A percentile compares a stretch with the other conserved stretches of the same genome.
Evolutionary conservation across 2,329 filamentous ascomycete genomes (phyloP).

Genomic region (Trichoderma atrobrunneum): DNA sequence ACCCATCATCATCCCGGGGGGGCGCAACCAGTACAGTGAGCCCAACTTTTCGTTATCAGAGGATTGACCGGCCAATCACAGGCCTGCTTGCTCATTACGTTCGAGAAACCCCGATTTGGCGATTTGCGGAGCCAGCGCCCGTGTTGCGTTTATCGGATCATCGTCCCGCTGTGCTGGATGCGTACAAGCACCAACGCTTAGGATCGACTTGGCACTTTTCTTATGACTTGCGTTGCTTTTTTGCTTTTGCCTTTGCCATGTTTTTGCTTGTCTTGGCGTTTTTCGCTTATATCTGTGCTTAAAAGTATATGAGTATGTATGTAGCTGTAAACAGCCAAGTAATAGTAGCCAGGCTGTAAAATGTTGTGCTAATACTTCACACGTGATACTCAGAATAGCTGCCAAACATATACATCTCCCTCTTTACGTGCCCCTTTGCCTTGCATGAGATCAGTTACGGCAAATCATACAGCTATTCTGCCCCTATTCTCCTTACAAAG

Average conservation of each 20-base stretch:
- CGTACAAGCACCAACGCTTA: background rate
- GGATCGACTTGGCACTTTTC: background rate
- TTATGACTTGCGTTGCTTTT: background rate
- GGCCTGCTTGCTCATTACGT: constrained; percentile 20
- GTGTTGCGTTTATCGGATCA: background rate
- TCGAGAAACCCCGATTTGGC: constrained; percentile 18
- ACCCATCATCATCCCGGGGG: background rate
- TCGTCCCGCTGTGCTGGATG: constrained; percentile 1
- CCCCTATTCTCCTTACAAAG: background rate
- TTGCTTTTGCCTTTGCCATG: background rate
- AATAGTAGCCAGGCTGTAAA: background rate
- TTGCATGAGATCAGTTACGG: background rate
- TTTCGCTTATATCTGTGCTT: background rate
- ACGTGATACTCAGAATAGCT: background rate
- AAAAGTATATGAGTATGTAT: background rate
- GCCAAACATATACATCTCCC: background rate
- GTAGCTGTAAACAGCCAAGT: background rate
- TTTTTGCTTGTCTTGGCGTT: background rate
- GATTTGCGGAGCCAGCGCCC: constrained; percentile 15
- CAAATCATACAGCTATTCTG: background rate
- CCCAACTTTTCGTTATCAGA: constrained; percentile 16
- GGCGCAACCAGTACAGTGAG: background rate
- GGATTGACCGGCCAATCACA: background rate
- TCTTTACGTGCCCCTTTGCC: background rate
- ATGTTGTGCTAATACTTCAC: background rate